These are phyloP conservation scores for Aureococcus anophagefferens DNA, from an alignment of 108 stramenopile genomes.

Conservation along the genomic window DNA sequence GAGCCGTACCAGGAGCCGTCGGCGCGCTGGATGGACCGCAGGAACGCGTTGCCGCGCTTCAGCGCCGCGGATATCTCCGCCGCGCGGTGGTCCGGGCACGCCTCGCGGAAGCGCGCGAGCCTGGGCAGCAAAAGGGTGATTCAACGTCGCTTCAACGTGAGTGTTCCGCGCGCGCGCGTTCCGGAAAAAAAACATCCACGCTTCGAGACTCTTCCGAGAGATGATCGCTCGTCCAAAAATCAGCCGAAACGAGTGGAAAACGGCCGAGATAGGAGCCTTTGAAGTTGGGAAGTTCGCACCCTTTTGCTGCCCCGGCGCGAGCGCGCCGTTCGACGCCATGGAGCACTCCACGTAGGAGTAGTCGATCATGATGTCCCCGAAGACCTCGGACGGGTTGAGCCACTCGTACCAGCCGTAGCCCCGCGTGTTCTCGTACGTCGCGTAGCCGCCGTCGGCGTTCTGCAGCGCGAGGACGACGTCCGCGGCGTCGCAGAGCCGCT, in stretches of 20 bases:
- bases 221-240: too few species aligned
- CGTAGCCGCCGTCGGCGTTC: slow-evolving; percentile 96
- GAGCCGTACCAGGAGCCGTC: slow-evolving; percentile 90
- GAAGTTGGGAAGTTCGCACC: too few species aligned
- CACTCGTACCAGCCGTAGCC: slow-evolving; percentile 92
- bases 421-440: slow-evolving; percentile 97
- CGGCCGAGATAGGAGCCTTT: too few species aligned
- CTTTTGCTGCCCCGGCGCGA: too few species aligned
- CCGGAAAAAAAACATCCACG: too few species aligned
- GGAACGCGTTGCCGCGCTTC: slow-evolving; percentile 65
- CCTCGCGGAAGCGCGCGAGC: slow-evolving; percentile 73
- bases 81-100: slow-evolving; percentile 59
- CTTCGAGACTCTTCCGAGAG: too few species aligned
- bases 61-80: slow-evolving; percentile 64
- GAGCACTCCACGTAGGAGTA: slow-evolving; percentile 97
- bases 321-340: slow-evolving; percentile 84
- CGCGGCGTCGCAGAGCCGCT: slow-evolving; percentile 55
- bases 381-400: slow-evolving; percentile 93
- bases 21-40: slow-evolving; percentile 79
- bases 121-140: too few species aligned
- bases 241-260: too few species aligned
- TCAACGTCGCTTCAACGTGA: too few species aligned
- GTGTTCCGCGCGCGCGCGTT: too few species aligned
- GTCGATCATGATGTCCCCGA: slow-evolving; percentile 99
- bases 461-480: slow-evolving; percentile 78